Evolutionary conservation across 768 basidiomycete species (phyloP), one percentile per base, ranked within the genome.

Genomic region (Hygrocybe coccinea): DNA sequence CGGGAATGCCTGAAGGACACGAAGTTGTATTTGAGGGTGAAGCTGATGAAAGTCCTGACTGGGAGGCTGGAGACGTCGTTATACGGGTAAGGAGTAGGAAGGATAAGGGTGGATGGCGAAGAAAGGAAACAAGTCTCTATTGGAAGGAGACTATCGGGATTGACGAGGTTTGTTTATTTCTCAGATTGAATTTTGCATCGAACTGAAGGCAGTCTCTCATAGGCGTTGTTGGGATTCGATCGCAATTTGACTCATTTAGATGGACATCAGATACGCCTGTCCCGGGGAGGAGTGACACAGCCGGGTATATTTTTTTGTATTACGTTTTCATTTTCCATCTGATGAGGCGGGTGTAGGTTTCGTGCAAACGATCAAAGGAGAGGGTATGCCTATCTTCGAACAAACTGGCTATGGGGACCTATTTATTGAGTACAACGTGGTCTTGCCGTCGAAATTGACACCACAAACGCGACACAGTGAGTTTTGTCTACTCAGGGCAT

Each of bases 191-290:
- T 10, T 7, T 21, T 29, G 37, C 29, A n/a, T 19, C 54, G 59
- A 17, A 58, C 52, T 19, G 35, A 46, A 54, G 15, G 4, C 43
- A 14, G 22, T 45, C 15, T 56, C 36, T 37, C 21, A 34, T 59
- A 98, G 95, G 95, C 95, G 12, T 72, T 98, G n/a, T 78, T 99
- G 22, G 97, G 97, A n/a, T 97, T 99, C 72, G 81, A 92, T 65
- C 84, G 85, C 38, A 93, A 93, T 64, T 70, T 99, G 53, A 92
- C 89, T 3, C 94, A 95, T 71, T 77, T 99, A 56, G 97, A 97
- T 64, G 95, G 93, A 4, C 88, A 88, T 65, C 71, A 77, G 29
- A 80, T 98, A 36, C 74, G 77, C 50, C 72, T 98, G 9, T 77
- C 77, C 38, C 80, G 93, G 51, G 75, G 78, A 38, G 87, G 85